Evolutionary conservation across 805 yeast species (phyloP).

Genomic region (Yamadazyma endophytica): DNA sequence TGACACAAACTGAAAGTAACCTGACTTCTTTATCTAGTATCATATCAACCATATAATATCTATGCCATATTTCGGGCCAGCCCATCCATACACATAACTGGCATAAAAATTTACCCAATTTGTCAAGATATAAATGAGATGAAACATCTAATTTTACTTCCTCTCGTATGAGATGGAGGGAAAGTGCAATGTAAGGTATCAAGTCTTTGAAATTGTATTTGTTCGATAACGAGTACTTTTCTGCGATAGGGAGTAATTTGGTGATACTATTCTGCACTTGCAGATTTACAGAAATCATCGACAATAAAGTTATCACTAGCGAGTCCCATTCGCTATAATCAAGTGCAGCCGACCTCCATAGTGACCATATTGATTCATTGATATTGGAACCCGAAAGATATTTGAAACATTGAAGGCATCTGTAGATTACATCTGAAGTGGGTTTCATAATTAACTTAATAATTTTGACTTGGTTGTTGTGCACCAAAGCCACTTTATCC

Average conservation of each 20-base stretch:
- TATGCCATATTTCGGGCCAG: conserved; percentile 67
- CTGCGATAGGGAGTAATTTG: conserved; percentile 26
- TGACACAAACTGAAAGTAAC: conserved; percentile 42
- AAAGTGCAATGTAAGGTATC: conserved; percentile 58
- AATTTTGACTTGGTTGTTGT: conserved; percentile 16
- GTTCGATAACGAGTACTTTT: conserved; percentile 18
- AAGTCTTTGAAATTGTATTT: conserved; percentile 47
- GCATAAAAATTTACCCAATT: conserved; percentile 52
- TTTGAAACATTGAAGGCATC: conserved; percentile 47
- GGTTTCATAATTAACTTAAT: conserved; percentile 43
- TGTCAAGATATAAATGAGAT: conserved; percentile 26
- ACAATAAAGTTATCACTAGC: conserved; percentile 47
- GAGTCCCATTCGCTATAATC: conserved; percentile 71
- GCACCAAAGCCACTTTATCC: conserved; percentile 20
- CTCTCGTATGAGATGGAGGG: conserved; percentile 75
- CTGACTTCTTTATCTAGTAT: conserved; percentile 36
- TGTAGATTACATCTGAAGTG: conserved; percentile 34
- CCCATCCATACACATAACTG: conserved; percentile 66
- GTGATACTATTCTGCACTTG: conserved; percentile 36
- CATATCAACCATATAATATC: conserved; percentile 45
- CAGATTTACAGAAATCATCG: conserved; percentile 36
- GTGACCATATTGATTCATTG: conserved; percentile 54
- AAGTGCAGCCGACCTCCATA: conserved; percentile 59
- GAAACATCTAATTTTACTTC: conserved; percentile 61
- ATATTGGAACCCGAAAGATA: conserved; percentile 56